Conservation (phyloP, 108 stramenopile genomes). For the Pseudonitzschia multiseries region DNA sequence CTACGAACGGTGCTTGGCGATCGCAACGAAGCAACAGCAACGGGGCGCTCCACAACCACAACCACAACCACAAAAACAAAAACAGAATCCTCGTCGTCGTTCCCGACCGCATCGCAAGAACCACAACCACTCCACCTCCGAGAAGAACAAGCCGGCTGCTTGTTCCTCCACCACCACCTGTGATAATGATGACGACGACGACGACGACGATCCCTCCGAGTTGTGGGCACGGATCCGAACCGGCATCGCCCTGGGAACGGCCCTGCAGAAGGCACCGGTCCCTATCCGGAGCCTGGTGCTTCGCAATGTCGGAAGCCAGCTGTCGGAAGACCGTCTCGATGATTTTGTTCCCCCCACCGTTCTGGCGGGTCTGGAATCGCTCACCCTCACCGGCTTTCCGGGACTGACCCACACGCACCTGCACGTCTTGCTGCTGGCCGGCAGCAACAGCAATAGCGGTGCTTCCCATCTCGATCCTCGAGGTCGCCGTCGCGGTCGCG, state of each 20-base stretch:
- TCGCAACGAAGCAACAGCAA: neutral
- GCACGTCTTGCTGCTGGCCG: neutral
- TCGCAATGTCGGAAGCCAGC: neutral
- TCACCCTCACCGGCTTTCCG: neutral
- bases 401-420: neutral
- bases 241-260: neutral
- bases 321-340: neutral
- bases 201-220: neutral
- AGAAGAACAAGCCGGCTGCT: neutral
- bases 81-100: neutral
- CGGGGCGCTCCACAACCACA: neutral
- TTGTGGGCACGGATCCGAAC: constrained; percentile 1
- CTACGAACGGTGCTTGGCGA: neutral
- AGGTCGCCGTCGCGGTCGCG: too few relatives aligned
- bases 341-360: neutral
- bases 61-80: neutral
- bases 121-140: neutral
- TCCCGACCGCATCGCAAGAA: too few relatives aligned
- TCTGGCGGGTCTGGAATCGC: neutral
- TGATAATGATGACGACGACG: too few relatives aligned
- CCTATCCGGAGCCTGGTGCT: neutral
- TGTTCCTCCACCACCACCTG: neutral
- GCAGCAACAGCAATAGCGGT: too few relatives aligned
- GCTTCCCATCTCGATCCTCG: too few relatives aligned
- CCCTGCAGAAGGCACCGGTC: neutral